Conservation (phyloP, 148 eudicot species). For the Arctostaphylos glauca region DNA sequence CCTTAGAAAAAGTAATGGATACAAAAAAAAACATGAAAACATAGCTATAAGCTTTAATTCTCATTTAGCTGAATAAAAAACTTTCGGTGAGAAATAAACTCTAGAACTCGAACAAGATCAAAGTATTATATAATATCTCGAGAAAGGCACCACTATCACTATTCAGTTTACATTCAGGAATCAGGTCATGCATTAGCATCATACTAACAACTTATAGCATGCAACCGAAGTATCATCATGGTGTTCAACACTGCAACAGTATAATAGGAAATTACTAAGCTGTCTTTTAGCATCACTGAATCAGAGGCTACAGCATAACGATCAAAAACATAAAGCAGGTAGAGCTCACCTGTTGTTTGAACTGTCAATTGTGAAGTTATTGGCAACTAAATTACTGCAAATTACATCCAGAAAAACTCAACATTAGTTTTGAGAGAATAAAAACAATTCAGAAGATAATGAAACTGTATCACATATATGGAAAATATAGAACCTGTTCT, state of each 20-base stretch:
- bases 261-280: no score
- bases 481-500: background rate
- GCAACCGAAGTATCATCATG: background rate
- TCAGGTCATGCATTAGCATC: background rate
- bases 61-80: background rate
- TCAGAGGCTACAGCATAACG: background rate
- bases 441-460: background rate
- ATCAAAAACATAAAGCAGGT: background rate
- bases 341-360: constrained; percentile 55
- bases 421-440: background rate
- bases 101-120: background rate
- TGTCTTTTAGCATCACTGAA: background rate
- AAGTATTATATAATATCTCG: background rate
- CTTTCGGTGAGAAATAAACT: background rate
- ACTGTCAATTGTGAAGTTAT: constrained; percentile 59
- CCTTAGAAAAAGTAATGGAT: background rate
- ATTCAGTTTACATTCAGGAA: background rate
- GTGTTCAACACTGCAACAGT: background rate
- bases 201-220: background rate
- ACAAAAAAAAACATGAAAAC: background rate
- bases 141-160: background rate
- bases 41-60: background rate
- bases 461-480: no score
- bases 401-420: background rate
- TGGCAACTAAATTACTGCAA: constrained; percentile 81